Conservation (phyloP, 2,329 filamentous ascomycete species). For the Karstenula rhodostoma region DNA sequence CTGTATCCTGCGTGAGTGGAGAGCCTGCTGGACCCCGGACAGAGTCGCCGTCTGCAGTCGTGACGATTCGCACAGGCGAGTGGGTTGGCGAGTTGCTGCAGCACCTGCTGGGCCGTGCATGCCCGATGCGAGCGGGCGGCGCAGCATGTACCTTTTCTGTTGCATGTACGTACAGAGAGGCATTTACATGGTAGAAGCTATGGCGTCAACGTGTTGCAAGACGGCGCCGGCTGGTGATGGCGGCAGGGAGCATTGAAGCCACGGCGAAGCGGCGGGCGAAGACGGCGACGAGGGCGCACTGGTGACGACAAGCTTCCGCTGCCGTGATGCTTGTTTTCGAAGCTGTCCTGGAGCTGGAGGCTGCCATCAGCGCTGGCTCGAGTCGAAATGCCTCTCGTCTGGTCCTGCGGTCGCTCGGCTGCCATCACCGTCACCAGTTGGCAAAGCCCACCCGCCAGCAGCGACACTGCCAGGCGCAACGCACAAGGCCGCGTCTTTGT, state of each 20-base stretch:
- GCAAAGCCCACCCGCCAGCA: neutral
- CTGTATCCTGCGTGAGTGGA: too few relatives aligned
- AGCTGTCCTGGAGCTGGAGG: too few relatives aligned
- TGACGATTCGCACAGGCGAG: conserved; percentile 7
- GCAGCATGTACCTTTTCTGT: neutral
- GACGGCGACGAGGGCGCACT: conserved; percentile 3
- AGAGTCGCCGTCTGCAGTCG: conserved; percentile 14
- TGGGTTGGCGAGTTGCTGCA: conserved; percentile 9
- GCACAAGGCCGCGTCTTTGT: neutral
- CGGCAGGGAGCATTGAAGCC: neutral
- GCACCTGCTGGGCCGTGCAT: conserved; percentile 4
- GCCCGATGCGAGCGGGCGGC: neutral
- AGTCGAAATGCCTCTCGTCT: neutral
- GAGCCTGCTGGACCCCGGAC: conserved; percentile 3
- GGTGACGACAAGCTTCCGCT: conserved; percentile 16
- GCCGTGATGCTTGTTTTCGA: conserved; percentile 15
- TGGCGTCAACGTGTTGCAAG: neutral
- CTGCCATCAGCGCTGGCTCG: neutral
- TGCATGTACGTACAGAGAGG: neutral
- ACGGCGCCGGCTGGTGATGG: neutral
- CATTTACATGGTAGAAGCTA: too few relatives aligned
- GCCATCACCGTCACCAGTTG: conserved; percentile 4
- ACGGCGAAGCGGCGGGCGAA: neutral
- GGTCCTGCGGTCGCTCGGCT: neutral
- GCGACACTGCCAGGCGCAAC: neutral